These are phyloP conservation scores for Helianthus annuus DNA, from an alignment of 129 eudicot species.

Conservation along the genomic window HanXRQr2.0-SUNRISE NC_035446.2:165786847-165787346, in stretches of 20 bases:
- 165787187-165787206: too few species aligned
- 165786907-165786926: slow-evolving; percentile 35
- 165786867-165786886: background rate
- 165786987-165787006: slow-evolving; percentile 41
- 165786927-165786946: slow-evolving; percentile 25
- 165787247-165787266: too few species aligned
- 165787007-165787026: slow-evolving; percentile 34
- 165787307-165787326: too few species aligned
- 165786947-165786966: slow-evolving; percentile 19
- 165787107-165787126: slow-evolving; percentile 20
- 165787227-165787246: too few species aligned
- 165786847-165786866: background rate
- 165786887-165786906: slow-evolving; percentile 24
- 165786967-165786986: slow-evolving; percentile 37
- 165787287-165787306: too few species aligned
- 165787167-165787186: too few species aligned
- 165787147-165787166: too few species aligned
- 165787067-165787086: slow-evolving; percentile 25
- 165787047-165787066: slow-evolving; percentile 38
- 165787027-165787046: slow-evolving; percentile 37
- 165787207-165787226: too few species aligned
- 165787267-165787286: too few species aligned
- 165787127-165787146: slow-evolving; percentile 12
- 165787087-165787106: slow-evolving; percentile 19
- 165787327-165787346: too few species aligned